Evolutionary conservation across 441 rosid genomes (phyloP).

Genomic region (Macaranga tanarius): DNA sequence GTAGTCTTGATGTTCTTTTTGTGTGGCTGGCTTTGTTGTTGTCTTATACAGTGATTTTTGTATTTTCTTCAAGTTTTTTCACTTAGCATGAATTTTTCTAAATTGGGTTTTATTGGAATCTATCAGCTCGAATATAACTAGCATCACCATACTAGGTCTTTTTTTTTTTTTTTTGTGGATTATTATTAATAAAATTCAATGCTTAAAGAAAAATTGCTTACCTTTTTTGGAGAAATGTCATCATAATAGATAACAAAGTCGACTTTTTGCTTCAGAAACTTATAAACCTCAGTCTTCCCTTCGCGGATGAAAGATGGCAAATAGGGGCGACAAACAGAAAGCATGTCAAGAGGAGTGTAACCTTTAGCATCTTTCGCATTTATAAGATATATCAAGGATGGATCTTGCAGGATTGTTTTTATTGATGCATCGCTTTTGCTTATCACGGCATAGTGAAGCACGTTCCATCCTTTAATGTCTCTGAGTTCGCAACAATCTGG

Average conservation of each 20-base stretch:
- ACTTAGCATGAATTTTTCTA: too few species aligned
- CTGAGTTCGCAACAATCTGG: constrained; percentile 18
- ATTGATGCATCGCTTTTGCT: background rate
- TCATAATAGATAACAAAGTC: background rate
- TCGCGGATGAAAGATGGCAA: constrained; percentile 1
- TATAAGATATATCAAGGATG: background rate
- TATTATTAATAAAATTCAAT: too few species aligned
- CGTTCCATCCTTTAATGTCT: constrained; percentile 11
- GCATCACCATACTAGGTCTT: too few species aligned
- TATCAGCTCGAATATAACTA: too few species aligned
- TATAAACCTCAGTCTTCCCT: background rate
- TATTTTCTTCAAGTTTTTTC: too few species aligned
- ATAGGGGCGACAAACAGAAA: constrained; percentile 8
- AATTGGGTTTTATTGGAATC: too few species aligned
- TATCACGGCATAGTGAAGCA: constrained; percentile 21
- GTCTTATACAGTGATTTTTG: too few species aligned
- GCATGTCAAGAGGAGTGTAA: constrained; percentile 16
- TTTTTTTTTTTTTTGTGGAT: too few species aligned
- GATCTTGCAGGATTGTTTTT: background rate
- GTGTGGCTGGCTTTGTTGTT: too few species aligned
- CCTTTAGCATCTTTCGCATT: constrained; percentile 13
- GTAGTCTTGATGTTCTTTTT: too few species aligned
- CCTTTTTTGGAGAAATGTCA: too few species aligned
- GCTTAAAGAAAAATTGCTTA: too few species aligned
- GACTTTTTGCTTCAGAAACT: background rate